Conservation (phyloP, 2,329 filamentous ascomycete species). For the Alternaria novae-zelandiae region DNA sequence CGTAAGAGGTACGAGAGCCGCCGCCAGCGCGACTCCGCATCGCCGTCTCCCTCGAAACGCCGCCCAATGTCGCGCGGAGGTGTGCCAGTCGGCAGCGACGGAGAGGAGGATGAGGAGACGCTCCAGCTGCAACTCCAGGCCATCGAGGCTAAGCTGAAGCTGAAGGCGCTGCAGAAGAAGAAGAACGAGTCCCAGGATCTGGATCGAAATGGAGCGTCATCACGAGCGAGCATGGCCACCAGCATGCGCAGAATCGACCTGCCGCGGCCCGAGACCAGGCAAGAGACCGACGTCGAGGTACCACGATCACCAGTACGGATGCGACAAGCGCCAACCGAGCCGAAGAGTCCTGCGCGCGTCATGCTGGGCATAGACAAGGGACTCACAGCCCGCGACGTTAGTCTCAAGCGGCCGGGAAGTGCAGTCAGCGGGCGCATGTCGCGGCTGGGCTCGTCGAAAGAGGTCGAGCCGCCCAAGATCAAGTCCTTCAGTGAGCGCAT, state of each 20-base stretch:
- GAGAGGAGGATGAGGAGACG: conserved; percentile 79
- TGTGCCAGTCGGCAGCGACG: conserved; percentile 13
- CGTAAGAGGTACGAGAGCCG: conserved; percentile 73
- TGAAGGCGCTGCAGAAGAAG: conserved; percentile 80
- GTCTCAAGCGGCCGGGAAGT: conserved; percentile 67
- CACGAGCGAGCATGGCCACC: conserved; percentile 36
- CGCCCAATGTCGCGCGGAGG: conserved; percentile 33
- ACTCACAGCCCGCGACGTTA: conserved; percentile 79
- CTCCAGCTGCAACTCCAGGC: conserved; percentile 84
- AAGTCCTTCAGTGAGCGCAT: conserved; percentile 87
- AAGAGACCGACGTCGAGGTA: conserved; percentile 66
- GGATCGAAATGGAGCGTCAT: conserved; percentile 30
- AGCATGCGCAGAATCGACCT: conserved; percentile 30
- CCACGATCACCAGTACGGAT: conserved; percentile 72
- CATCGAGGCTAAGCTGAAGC: conserved; percentile 83
- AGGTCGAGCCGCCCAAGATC: conserved; percentile 31
- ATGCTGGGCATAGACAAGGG: conserved; percentile 90
- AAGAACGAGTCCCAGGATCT: conserved; percentile 30
- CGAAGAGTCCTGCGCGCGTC: conserved; percentile 78
- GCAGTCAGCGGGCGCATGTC: conserved; percentile 17
- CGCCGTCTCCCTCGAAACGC: conserved; percentile 65
- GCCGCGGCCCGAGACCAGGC: conserved; percentile 29
- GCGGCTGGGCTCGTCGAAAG: conserved; percentile 53
- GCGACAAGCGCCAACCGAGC: conserved; percentile 56
- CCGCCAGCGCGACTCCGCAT: conserved; percentile 64